These are phyloP conservation scores for Tanacetum coccineum DNA, from an alignment of 129 eudicot genomes.

Conservation along the genomic window DNA sequence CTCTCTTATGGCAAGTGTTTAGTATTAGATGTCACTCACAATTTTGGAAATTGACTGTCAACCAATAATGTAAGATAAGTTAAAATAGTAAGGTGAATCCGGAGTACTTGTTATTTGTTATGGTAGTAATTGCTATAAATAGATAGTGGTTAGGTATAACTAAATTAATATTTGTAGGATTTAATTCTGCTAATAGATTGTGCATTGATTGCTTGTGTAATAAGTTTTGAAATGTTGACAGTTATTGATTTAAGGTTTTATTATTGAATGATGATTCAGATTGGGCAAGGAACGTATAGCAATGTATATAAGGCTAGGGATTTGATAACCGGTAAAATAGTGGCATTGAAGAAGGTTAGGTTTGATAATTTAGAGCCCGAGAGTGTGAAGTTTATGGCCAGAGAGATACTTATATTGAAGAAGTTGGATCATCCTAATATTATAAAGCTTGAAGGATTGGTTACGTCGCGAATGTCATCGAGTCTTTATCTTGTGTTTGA, in stretches of 20 bases:
- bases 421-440: conserved; percentile 87
- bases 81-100: too few species aligned
- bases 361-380: conserved; percentile 87
- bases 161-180: too few species aligned
- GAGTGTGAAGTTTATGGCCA: conserved; percentile 83
- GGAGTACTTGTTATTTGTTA: too few species aligned
- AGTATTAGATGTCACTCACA: too few species aligned
- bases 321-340: conserved; percentile 79
- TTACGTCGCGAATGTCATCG: conserved; percentile 80
- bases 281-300: conserved; percentile 97
- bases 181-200: background rate
- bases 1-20: too few species aligned
- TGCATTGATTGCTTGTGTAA: conserved; percentile 5
- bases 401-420: conserved; percentile 76
- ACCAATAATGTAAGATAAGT: too few species aligned
- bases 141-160: background rate
- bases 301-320: conserved; percentile 96
- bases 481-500: conserved; percentile 87
- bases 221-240: background rate
- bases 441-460: conserved; percentile 87
- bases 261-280: conserved; percentile 41
- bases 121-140: background rate
- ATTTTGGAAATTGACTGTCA: too few species aligned
- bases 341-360: conserved; percentile 91
- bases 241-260: conserved; percentile 10